These are phyloP conservation scores for Aspergillus sparsus DNA, from an alignment of 495 filamentous ascomycete genomes.

Conservation along the genomic window DNA sequence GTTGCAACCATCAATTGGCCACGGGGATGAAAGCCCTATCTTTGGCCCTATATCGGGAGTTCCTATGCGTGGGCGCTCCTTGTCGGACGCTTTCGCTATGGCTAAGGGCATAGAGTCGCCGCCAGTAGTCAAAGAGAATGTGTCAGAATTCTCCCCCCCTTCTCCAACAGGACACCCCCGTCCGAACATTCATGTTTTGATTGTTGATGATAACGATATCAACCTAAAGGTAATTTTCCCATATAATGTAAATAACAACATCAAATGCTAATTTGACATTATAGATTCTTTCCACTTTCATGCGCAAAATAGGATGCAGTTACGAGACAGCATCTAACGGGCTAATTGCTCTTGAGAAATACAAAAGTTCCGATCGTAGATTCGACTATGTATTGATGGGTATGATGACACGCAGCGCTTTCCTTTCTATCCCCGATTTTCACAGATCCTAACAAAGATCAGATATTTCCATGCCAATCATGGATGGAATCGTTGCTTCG, in stretches of 20 bases:
- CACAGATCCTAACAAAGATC: not conserved
- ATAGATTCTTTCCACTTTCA: constrained; percentile 51
- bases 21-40: not conserved
- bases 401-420: constrained; percentile 15
- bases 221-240: constrained; percentile 42
- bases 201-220: constrained; percentile 54
- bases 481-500: constrained; percentile 62
- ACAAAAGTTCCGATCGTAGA: constrained; percentile 30
- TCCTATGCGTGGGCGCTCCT: constrained; percentile 9
- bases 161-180: constrained; percentile 10
- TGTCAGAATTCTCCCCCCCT: constrained; percentile 5
- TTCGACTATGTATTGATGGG: constrained; percentile 63
- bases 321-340: constrained; percentile 60
- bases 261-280: not conserved
- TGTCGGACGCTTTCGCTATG: constrained; percentile 20
- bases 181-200: constrained; percentile 33
- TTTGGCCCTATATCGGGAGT: constrained; percentile 15
- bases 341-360: constrained; percentile 57
- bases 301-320: constrained; percentile 52
- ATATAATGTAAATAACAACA: not conserved
- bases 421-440: not conserved
- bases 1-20: not conserved
- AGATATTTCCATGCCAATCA: constrained; percentile 68
- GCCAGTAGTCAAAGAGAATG: constrained; percentile 21
- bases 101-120: constrained; percentile 22